These are phyloP conservation scores for Acidiella bohemica DNA, from an alignment of 495 filamentous ascomycete genomes.

Conservation along the genomic window DNA sequence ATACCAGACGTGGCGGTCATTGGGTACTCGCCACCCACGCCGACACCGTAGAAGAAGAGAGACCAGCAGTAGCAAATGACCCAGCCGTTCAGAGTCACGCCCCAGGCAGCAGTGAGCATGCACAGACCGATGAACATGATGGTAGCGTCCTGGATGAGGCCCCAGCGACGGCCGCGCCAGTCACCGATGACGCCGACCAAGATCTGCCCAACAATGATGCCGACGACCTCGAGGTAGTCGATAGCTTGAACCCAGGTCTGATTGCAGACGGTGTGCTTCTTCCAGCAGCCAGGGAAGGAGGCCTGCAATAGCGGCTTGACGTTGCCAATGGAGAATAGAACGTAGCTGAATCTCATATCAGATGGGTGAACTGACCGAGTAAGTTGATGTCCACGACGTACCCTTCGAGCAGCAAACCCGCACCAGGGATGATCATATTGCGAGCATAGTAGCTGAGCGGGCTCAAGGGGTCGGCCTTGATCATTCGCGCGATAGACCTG, in stretches of 20 bases:
- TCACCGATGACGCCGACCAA: conserved; percentile 25
- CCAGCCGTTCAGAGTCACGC: conserved; percentile 68
- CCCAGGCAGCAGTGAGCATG: conserved; percentile 82
- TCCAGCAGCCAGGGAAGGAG: conserved; percentile 65
- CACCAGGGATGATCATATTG: conserved; percentile 80
- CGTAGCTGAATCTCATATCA: conserved; percentile 41
- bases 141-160: conserved; percentile 79
- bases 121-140: conserved; percentile 84
- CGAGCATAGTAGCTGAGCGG: conserved; percentile 70
- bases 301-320: conserved; percentile 59
- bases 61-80: conserved; percentile 86
- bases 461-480: conserved; percentile 65
- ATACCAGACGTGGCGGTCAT: conserved; percentile 93
- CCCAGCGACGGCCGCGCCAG: conserved; percentile 69
- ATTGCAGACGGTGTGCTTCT: conserved; percentile 46
- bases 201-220: conserved; percentile 75
- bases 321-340: conserved; percentile 89
- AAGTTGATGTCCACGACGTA: conserved; percentile 20
- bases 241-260: conserved; percentile 61
- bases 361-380: neutral
- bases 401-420: conserved; percentile 78
- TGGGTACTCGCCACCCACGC: conserved; percentile 87
- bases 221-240: conserved; percentile 72
- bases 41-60: conserved; percentile 79
- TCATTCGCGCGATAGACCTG: conserved; percentile 54